Evolutionary conservation across 2,329 filamentous ascomycete species (phyloP), one percentile per base, ranked within the genome.

Genomic region (Fragosphaeria purpurea): DNA sequence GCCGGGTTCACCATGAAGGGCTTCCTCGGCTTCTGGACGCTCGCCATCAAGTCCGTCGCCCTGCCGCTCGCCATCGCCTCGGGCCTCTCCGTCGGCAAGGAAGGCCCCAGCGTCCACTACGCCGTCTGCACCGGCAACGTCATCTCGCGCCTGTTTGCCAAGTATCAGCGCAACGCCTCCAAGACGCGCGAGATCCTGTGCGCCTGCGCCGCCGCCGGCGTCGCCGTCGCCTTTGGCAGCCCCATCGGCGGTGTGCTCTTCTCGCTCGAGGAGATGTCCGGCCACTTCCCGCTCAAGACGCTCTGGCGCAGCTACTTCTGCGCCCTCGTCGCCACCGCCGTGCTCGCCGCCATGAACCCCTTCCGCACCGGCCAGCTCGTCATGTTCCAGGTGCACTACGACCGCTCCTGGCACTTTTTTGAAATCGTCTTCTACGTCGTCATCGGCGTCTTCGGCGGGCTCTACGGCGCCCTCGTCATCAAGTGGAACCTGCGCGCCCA

Each of bases 1-100:
- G 93, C 91, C 5, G 93, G 93, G 4, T 98, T 98, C 64, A 88
- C 97, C 46, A 98, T 98, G 93, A 96, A 97, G 68, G 93, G 90
- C 0, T 98, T 98, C 62, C 76, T 98, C 12, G 89, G 91, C 22
- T 84, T 85, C 60, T 89, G 88, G 79, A 97, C 93, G 5, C 73
- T 98, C 35, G 67, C 93, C 53, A 97, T 98, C 70, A 98, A 98
- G 70, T 95, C 89, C 0, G 80, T 97, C 50, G 87, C 86, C 31
- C 72, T 98, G 45, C 93, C 93, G 1, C 73, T 98, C 43, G 87
- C 91, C 42, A 98, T 98, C 64, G 90, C 86, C 10, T 96, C 90
- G 1, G 93, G 93, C 2, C 71, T 98, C 31, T 95, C 89, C 0
- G 89, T 98, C 10, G 93, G 93, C 50, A 98, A 98, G 63, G 93